phyloP scores from a whole-genome alignment of 2,329 filamentous ascomycete species.

The Botryotinia narcissicola region DNA sequence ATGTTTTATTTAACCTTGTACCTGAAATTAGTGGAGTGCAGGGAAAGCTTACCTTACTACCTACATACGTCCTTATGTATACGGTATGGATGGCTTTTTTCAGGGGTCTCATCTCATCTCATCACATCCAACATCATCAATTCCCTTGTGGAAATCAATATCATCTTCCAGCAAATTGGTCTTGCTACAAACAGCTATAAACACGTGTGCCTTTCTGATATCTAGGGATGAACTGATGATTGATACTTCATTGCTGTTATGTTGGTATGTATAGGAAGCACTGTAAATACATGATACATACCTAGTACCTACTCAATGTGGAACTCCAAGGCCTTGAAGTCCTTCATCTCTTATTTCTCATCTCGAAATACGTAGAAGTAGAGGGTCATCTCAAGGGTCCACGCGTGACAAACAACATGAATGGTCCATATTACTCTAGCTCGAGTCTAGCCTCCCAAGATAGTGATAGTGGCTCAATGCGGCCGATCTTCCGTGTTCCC shows the following conservation, averaged over 20 bases:
- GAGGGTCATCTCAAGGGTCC: not conserved
- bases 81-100: not conserved
- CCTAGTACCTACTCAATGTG: not conserved
- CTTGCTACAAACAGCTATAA: too few species aligned
- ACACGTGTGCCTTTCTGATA: too few species aligned
- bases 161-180: not conserved
- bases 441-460: not conserved
- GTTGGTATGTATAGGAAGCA: not conserved
- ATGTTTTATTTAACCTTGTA: not conserved
- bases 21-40: constrained; percentile 10
- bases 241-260: not conserved
- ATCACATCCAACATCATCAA: not conserved
- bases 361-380: not conserved
- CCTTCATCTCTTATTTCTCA: not conserved
- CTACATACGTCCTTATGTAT: not conserved
- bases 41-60: not conserved
- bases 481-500: not conserved
- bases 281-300: not conserved
- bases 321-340: not conserved
- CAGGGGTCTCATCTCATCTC: not conserved
- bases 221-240: too few species aligned
- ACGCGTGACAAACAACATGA: not conserved
- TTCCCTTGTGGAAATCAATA: not conserved
- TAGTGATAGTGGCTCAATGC: not conserved
- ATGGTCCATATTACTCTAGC: not conserved